phyloP scores from a whole-genome alignment of 805 yeast species.

The Myxozyma kluyveri region DNA sequence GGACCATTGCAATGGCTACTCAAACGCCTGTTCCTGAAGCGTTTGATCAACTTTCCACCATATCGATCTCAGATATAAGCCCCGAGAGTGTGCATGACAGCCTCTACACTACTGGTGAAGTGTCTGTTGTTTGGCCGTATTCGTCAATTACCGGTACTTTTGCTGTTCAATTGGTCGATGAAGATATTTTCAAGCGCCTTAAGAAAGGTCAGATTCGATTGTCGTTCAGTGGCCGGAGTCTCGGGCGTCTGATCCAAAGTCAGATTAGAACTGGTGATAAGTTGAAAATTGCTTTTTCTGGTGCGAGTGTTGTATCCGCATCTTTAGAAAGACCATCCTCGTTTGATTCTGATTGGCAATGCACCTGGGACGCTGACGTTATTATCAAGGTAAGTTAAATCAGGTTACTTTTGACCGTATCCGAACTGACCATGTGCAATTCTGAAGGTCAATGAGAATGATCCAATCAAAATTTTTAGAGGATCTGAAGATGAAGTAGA shows the following conservation, averaged over 20 bases:
- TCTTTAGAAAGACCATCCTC: neutral
- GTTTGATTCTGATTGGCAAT: slow-evolving; percentile 22
- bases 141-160: slow-evolving; percentile 14
- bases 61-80: neutral
- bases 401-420: neutral
- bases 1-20: neutral
- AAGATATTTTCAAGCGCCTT: slow-evolving; percentile 10
- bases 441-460: slow-evolving; percentile 5
- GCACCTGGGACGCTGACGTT: slow-evolving; percentile 8
- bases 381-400: slow-evolving; percentile 7
- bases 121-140: slow-evolving; percentile 25
- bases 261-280: slow-evolving; percentile 11
- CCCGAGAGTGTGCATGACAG: neutral
- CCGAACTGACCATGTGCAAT: neutral
- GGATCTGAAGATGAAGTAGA: neutral
- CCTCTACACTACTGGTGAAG: slow-evolving; percentile 6
- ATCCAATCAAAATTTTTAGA: neutral
- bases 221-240: slow-evolving; percentile 6
- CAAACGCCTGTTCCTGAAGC: neutral
- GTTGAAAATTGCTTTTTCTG: slow-evolving; percentile 12
- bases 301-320: neutral
- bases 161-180: slow-evolving; percentile 15
- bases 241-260: slow-evolving; percentile 12
- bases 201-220: slow-evolving; percentile 23
- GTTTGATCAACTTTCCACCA: neutral